Percentiles rank a stretch among this genome's conserved stretches.
phyloP scores from a whole-genome alignment of 371 early-diverging fungal genomes.

The Synchytrium microbalum region DNA sequence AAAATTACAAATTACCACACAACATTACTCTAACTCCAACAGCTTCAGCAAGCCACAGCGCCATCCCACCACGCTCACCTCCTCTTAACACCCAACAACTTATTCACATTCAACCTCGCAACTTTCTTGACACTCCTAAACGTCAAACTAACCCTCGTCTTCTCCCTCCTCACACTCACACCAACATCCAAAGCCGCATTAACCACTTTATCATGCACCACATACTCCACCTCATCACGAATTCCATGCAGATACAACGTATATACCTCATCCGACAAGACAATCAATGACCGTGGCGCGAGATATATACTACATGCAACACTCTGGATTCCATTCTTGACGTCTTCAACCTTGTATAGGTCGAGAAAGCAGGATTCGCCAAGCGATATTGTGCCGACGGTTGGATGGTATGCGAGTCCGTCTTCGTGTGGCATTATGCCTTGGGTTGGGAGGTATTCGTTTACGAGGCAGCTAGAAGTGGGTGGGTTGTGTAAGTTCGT shows the following conservation, averaged over 20 bases:
- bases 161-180: neutral
- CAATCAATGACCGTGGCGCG: slow-evolving; percentile 41
- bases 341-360: too few species aligned
- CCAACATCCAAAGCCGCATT: slow-evolving; percentile 8
- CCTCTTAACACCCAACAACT: neutral
- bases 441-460: slow-evolving; percentile 50
- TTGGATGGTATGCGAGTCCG: slow-evolving; percentile 48
- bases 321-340: too few species aligned
- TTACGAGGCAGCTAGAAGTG: slow-evolving; percentile 32
- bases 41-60: too few species aligned
- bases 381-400: slow-evolving; percentile 50
- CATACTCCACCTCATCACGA: slow-evolving; percentile 32
- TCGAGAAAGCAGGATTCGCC: slow-evolving; percentile 41
- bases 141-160: slow-evolving; percentile 27
- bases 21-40: too few species aligned
- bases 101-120: neutral
- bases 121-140: slow-evolving; percentile 21
- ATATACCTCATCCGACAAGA: slow-evolving; percentile 42
- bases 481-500: neutral
- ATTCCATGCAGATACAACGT: slow-evolving; percentile 47
- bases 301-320: slow-evolving; percentile 17
- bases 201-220: slow-evolving; percentile 12
- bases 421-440: slow-evolving; percentile 60
- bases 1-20: too few species aligned
- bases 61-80: neutral